Evolutionary conservation across 208 protist species (phyloP).

Genomic region (Leishmania aethiopica): DNA sequence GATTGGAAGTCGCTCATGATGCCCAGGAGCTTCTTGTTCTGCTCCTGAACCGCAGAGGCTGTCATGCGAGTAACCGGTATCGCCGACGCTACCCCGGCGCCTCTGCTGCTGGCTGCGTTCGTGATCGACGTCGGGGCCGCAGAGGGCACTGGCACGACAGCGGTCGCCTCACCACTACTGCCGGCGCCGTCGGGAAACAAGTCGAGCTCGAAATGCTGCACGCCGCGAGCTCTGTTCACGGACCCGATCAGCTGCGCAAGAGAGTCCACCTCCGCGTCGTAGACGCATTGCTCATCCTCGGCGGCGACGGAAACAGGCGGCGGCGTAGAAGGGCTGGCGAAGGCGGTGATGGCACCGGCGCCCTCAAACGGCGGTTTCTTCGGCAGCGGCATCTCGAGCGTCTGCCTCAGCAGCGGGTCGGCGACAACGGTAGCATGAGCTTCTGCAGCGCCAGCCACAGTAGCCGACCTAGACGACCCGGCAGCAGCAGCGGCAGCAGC

Average conservation of each 20-base stretch:
- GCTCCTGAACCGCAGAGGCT: conserved; percentile 32
- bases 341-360: background rate
- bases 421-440: background rate
- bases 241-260: conserved; percentile 53
- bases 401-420: conserved; percentile 38
- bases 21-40: conserved; percentile 63
- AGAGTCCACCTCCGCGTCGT: conserved; percentile 61
- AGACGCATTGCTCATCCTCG: conserved; percentile 29
- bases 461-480: background rate
- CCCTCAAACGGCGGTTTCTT: background rate
- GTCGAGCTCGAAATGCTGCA: conserved; percentile 41
- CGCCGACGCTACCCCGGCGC: background rate
- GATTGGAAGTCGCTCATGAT: conserved; percentile 51
- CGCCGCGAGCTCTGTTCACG: conserved; percentile 1
- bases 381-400: conserved; percentile 27
- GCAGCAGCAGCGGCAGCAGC: background rate
- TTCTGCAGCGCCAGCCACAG: background rate
- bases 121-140: background rate
- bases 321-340: background rate
- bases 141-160: background rate
- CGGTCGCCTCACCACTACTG: background rate
- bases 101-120: background rate
- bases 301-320: background rate
- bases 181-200: conserved; percentile 44
- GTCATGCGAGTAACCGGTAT: conserved; percentile 43